phyloP scores from a whole-genome alignment of 2,329 filamentous ascomycete species.

The Trichoderma oligosporum region DNA sequence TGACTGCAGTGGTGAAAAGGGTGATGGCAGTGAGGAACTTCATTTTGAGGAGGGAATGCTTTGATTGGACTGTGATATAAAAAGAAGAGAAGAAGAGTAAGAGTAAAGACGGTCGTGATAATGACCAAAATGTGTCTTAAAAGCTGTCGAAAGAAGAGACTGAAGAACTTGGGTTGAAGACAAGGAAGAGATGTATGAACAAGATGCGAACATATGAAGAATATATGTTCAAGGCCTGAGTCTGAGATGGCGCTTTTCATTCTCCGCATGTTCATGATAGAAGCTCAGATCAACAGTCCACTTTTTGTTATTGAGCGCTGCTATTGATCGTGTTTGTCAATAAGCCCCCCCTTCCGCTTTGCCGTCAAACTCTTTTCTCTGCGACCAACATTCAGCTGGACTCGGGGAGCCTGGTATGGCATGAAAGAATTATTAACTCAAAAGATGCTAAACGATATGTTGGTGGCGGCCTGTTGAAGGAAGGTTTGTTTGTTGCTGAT shows the following conservation, averaged over 20 bases:
- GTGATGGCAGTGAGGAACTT: slow-evolving; percentile 30
- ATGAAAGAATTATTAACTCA: neutral
- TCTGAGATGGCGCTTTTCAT: neutral
- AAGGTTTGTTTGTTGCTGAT: neutral
- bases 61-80: neutral
- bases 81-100: neutral
- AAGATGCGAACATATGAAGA: neutral
- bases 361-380: neutral
- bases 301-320: slow-evolving; percentile 8
- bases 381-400: neutral
- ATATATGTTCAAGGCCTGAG: neutral
- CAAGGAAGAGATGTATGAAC: neutral
- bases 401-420: neutral
- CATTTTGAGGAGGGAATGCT: slow-evolving; percentile 23
- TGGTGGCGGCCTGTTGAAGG: neutral
- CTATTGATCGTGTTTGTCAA: slow-evolving; percentile 15
- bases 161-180: neutral
- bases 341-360: neutral
- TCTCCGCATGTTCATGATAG: neutral
- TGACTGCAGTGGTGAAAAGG: slow-evolving; percentile 22
- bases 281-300: slow-evolving; percentile 7
- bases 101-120: too few relatives aligned
- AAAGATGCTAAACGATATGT: neutral
- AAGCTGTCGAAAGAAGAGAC: neutral
- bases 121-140: neutral